Evolutionary conservation across 1,284 basidiomycete genomes (phyloP), one percentile per base, ranked within the genome.

Genomic region (Athelia sp.): DNA sequence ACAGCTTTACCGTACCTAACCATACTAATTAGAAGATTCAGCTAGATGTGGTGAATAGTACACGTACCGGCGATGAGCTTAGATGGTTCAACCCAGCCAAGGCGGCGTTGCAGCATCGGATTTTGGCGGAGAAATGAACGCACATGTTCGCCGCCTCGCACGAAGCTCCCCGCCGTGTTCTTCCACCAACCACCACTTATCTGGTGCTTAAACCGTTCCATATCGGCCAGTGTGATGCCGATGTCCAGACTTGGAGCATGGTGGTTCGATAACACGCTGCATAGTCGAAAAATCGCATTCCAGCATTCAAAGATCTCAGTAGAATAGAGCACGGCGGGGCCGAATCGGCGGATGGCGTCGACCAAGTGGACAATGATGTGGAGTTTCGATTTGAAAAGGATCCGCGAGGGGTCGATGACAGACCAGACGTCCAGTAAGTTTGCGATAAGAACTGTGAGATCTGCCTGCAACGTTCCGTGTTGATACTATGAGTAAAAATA

Each of bases 301-400:
- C 60, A 74, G 14, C 57, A 66, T 50, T 73, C 68, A 49, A 65
- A 72, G 2, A 56, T 46, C 50, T 74, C 69, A 0, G 69, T 71
- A 2, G 63, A 58, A 36, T 55, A 62, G 0, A 62, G 42, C 1
- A 68, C 50, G 1, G 60, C 49, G 13, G 70, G 70, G 0, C 68
- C 70, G 57, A 70, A 68, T 0, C 62, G 56, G 0, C 47, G 48
- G 29, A 72, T 63, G 47, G 67, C 59, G 0, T 62, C 56, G 0
- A 49, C 43, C 8, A 68, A 34, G 47, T 73, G 70, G 0, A 54
- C 18, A 0, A 74, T 58, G 24, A 69, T 49, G 51, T 72, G 70
- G 2, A 71, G 53, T 51, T 73, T 72, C 22, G 51, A 49, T 50
- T 73, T 72, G n/a, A 35, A 43, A 3, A 60, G 18, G 18, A 72